Percentiles rank a stretch among this genome's conserved stretches.
These are phyloP conservation scores for Harrya chromipes DNA, from an alignment of 768 basidiomycete species.

Conservation along the genomic window DNA sequence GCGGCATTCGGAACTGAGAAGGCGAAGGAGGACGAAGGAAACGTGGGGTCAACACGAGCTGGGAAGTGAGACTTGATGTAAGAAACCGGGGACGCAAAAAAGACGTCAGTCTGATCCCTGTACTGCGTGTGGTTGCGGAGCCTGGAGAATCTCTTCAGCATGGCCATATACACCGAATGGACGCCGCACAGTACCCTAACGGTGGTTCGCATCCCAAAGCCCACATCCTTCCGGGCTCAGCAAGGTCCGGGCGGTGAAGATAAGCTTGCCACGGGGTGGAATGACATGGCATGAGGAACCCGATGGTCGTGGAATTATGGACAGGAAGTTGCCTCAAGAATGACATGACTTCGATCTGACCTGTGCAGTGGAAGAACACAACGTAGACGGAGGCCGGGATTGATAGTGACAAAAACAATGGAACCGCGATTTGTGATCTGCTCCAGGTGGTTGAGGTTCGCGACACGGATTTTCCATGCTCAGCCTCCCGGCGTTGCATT, in stretches of 20 bases:
- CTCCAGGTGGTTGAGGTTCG: constrained; percentile 11
- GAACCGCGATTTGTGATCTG: constrained; percentile 31
- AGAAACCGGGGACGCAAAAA: constrained; percentile 65
- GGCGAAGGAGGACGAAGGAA: constrained; percentile 62
- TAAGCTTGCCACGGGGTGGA: constrained; percentile 92
- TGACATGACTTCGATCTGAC: constrained; percentile 72
- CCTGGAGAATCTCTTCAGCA: constrained; percentile 23
- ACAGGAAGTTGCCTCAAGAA: constrained; percentile 57
- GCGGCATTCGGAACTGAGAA: constrained; percentile 46
- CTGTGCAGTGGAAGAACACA: constrained; percentile 71
- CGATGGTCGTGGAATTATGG: constrained; percentile 55
- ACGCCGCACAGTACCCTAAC: constrained; percentile 53
- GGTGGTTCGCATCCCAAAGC: constrained; percentile 93
- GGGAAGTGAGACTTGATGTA: constrained; percentile 76
- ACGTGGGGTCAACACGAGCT: constrained; percentile 49
- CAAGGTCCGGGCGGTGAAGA: constrained; percentile 69
- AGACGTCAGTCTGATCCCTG: constrained; percentile 77
- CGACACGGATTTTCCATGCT: not conserved
- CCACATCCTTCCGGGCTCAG: constrained; percentile 60
- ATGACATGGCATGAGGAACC: constrained; percentile 94
- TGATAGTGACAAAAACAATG: constrained; percentile 45
- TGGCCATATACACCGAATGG: not conserved
- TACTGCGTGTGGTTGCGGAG: constrained; percentile 54
- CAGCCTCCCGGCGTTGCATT: constrained; percentile 15
- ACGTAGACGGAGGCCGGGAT: constrained; percentile 67